These are phyloP conservation scores for Teunomyces stri DNA, from an alignment of 805 yeast genomes.

Conservation along the genomic window DNA sequence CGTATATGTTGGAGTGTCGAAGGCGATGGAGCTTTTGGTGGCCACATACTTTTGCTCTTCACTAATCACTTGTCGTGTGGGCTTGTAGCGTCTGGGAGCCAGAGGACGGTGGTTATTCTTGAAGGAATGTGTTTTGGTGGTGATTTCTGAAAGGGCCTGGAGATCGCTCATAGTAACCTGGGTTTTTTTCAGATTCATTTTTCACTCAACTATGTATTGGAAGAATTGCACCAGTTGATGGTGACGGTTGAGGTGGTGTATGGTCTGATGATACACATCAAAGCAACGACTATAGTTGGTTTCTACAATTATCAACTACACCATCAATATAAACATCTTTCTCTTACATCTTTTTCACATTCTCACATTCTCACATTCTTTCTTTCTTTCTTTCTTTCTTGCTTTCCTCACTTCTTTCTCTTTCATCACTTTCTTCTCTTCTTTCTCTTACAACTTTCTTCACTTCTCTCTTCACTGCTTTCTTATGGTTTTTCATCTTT, in stretches of 20 bases:
- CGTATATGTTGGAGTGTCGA: constrained; percentile 63
- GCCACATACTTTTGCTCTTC: constrained; percentile 74
- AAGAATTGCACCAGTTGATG: neutral
- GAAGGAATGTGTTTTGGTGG: constrained; percentile 50
- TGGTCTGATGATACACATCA: neutral
- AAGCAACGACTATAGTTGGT: neutral
- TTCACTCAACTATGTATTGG: neutral
- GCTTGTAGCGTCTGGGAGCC: constrained; percentile 65
- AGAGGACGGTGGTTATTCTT: constrained; percentile 49
- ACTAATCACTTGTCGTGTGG: constrained; percentile 64
- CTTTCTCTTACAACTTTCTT: neutral
- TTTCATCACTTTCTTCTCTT: neutral
- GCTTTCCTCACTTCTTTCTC: neutral
- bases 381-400: neutral
- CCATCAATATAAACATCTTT: too few species aligned
- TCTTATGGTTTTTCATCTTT: neutral
- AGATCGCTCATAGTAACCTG: constrained; percentile 15
- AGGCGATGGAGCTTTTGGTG: constrained; percentile 35
- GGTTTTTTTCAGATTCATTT: neutral
- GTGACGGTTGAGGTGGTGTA: too few species aligned
- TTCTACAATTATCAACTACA: too few species aligned
- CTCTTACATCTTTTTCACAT: neutral
- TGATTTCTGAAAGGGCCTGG: constrained; percentile 33
- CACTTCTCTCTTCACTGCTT: neutral
- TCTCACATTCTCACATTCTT: neutral